Evolutionary conservation across 805 yeast species (phyloP).

Genomic region (Kregervanrija fluxuum): DNA sequence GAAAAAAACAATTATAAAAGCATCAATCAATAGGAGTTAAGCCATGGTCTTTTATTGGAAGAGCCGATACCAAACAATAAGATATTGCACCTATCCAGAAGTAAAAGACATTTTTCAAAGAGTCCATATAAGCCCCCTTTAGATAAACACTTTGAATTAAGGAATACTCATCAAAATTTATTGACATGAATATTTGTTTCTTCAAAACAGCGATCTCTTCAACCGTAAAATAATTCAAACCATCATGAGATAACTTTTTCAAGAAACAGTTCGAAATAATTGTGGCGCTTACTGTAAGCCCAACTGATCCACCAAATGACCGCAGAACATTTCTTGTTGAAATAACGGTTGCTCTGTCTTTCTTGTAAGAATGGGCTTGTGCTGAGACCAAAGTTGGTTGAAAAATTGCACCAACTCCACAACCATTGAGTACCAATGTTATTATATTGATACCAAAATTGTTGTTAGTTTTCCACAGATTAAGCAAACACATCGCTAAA

Average conservation of each 20-base stretch:
- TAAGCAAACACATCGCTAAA: conserved; percentile 30
- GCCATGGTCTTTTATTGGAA: background rate
- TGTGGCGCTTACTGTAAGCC: conserved; percentile 38
- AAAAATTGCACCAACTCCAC: conserved; percentile 43
- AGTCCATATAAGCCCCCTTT: background rate
- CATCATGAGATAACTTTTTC: background rate
- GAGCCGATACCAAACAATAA: background rate
- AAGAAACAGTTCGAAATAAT: conserved; percentile 22
- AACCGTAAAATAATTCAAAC: background rate
- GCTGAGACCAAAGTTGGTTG: conserved; percentile 52
- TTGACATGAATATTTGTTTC: background rate
- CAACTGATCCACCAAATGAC: conserved; percentile 57
- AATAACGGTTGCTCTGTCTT: conserved; percentile 53
- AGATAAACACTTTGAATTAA: background rate
- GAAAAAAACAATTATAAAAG: no score
- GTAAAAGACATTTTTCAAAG: background rate
- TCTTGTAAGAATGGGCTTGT: conserved; percentile 42
- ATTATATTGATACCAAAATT: conserved; percentile 31
- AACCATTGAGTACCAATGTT: conserved; percentile 29
- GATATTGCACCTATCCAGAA: conserved; percentile 1
- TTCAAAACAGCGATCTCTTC: background rate
- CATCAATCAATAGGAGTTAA: conserved; percentile 1
- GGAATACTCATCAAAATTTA: background rate
- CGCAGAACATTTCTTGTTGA: conserved; percentile 50
- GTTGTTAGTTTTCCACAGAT: conserved; percentile 19